phyloP scores from a whole-genome alignment of 2,329 filamentous ascomycete species.

The Helotiales sp. region DNA sequence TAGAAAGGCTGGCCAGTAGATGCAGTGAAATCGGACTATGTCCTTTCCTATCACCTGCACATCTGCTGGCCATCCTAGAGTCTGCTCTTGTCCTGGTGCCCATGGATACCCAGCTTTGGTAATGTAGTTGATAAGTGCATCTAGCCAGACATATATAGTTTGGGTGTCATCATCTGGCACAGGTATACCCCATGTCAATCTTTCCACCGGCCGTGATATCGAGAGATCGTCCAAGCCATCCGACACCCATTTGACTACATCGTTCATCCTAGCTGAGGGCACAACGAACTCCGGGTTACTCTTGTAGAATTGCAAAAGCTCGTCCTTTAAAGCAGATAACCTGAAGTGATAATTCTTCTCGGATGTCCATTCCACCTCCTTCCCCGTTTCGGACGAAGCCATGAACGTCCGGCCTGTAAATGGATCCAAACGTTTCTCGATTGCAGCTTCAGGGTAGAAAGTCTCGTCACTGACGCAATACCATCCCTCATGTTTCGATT shows the following conservation, averaged over 20 bases:
- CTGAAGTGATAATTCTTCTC: slow-evolving; percentile 96
- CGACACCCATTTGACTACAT: slow-evolving; percentile 75
- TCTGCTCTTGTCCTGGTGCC: slow-evolving; percentile 61
- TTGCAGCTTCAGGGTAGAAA: slow-evolving; percentile 79
- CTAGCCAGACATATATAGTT: slow-evolving; percentile 98
- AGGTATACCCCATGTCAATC: slow-evolving; percentile 83
- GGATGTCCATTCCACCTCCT: slow-evolving; percentile 90
- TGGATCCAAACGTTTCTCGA: slow-evolving; percentile 74
- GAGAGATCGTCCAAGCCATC: slow-evolving; percentile 83
- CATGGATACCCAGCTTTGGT: slow-evolving; percentile 87
- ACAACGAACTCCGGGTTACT: slow-evolving; percentile 77
- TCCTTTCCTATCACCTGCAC: slow-evolving; percentile 95
- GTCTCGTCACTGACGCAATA: slow-evolving; percentile 97
- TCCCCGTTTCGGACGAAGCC: slow-evolving; percentile 83
- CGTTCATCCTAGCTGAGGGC: slow-evolving; percentile 71
- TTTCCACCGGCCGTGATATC: slow-evolving; percentile 76
- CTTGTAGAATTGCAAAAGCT: slow-evolving; percentile 75
- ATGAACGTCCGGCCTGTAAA: slow-evolving; percentile 80
- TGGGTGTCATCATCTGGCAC: slow-evolving; percentile 83
- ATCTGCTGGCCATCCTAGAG: slow-evolving; percentile 82
- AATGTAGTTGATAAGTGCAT: slow-evolving; percentile 91
- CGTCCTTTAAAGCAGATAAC: slow-evolving; percentile 78
- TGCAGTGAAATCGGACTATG: slow-evolving; percentile 91
- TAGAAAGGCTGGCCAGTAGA: slow-evolving; percentile 97
- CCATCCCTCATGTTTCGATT: slow-evolving; percentile 88